These are phyloP conservation scores for Biscogniauxia marginata DNA, from an alignment of 2,329 filamentous ascomycete genomes.

Conservation along the genomic window DNA sequence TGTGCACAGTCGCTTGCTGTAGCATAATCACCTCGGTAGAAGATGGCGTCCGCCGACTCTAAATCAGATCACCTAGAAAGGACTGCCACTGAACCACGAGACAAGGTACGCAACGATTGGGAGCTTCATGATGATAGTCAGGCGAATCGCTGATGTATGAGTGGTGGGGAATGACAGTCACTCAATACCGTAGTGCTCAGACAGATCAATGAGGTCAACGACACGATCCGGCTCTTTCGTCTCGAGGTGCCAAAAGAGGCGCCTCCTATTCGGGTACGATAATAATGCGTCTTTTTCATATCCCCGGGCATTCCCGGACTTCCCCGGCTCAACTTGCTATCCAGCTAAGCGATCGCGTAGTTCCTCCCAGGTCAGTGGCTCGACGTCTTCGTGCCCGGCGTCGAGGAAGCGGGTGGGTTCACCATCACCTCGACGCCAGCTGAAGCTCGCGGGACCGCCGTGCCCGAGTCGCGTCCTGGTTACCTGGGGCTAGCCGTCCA, in stretches of 20 bases:
- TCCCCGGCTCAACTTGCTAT: conserved; percentile 9
- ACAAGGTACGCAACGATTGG: conserved; percentile 45
- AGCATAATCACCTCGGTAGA: not conserved
- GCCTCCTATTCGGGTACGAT: conserved; percentile 46
- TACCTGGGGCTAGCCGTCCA: conserved; percentile 81
- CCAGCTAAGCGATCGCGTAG: conserved; percentile 40
- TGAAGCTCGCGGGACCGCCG: conserved; percentile 41
- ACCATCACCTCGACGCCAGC: conserved; percentile 78
- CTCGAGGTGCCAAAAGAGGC: conserved; percentile 54
- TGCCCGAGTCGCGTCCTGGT: conserved; percentile 5
- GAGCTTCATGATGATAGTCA: not conserved
- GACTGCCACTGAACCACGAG: conserved; percentile 71
- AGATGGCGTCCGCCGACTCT: conserved; percentile 19
- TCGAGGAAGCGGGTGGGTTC: conserved; percentile 76
- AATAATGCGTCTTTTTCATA: not conserved
- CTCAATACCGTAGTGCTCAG: conserved; percentile 62
- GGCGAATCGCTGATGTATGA: not conserved
- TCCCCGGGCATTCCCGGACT: not conserved
- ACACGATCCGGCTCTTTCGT: conserved; percentile 65
- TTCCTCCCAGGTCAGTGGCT: conserved; percentile 88
- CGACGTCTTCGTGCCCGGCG: conserved; percentile 71
- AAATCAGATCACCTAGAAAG: conserved; percentile 62
- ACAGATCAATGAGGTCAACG: conserved; percentile 63
- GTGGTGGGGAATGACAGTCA: conserved; percentile 33
- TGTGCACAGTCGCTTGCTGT: not conserved